Evolutionary conservation across 257 asterid genomes (phyloP).

Genomic region (Primulina tabacum): DNA sequence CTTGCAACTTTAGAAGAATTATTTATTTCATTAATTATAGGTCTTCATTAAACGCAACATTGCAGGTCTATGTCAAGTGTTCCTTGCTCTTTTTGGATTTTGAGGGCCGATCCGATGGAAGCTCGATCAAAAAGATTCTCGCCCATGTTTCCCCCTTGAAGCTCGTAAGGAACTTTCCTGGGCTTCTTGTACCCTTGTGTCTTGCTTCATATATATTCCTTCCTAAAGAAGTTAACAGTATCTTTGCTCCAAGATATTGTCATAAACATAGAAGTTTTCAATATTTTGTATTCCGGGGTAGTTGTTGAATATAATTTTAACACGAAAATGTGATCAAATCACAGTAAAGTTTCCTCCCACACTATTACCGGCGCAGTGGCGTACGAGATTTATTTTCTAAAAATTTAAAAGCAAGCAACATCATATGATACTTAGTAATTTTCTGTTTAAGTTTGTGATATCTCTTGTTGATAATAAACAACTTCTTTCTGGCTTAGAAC

Average conservation of each 20-base stretch:
- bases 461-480: constrained; percentile 1
- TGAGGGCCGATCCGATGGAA: constrained; percentile 98
- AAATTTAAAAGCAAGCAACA: constrained; percentile 18
- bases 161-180: constrained; percentile 59
- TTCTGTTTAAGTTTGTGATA: neutral
- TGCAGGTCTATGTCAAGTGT: constrained; percentile 87
- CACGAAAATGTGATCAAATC: constrained; percentile 2
- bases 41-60: constrained; percentile 15
- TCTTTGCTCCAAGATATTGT: neutral
- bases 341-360: constrained; percentile 4
- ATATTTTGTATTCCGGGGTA: neutral
- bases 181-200: constrained; percentile 19
- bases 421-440: constrained; percentile 13
- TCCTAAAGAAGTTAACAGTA: constrained; percentile 15
- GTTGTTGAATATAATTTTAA: no score
- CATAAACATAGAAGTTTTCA: neutral
- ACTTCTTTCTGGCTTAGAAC: constrained; percentile 14
- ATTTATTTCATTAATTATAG: constrained; percentile 18
- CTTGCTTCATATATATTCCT: neutral
- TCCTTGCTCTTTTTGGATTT: constrained; percentile 84
- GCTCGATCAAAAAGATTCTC: constrained; percentile 88
- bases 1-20: constrained; percentile 1
- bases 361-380: neutral
- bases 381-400: constrained; percentile 14
- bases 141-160: constrained; percentile 89